phyloP scores from a whole-genome alignment of 768 basidiomycete genomes.

The Calocera cornea region DNA sequence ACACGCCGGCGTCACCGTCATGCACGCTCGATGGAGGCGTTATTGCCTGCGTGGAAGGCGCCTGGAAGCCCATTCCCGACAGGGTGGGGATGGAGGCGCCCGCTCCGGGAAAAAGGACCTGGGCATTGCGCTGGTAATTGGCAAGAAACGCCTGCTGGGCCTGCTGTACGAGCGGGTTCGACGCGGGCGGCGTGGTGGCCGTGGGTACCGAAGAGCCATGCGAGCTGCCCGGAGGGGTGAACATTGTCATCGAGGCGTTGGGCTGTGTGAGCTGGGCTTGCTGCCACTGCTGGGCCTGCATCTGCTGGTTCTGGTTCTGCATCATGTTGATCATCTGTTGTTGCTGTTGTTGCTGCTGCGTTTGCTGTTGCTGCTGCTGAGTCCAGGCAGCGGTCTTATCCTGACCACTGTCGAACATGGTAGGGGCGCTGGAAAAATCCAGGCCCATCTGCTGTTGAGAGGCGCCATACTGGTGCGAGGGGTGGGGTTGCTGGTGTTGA shows the following conservation, averaged over 20 bases:
- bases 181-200: constrained; percentile 1
- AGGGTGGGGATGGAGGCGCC: constrained; percentile 1
- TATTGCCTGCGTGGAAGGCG: neutral
- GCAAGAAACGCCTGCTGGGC: constrained; percentile 5
- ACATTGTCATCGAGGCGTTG: neutral
- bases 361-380: constrained; percentile 10
- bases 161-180: constrained; percentile 4
- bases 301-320: constrained; percentile 13
- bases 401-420: constrained; percentile 6
- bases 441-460: constrained; percentile 5
- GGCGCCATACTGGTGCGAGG: neutral
- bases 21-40: neutral
- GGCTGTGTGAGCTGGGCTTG: constrained; percentile 5
- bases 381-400: constrained; percentile 3
- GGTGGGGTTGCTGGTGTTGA: neutral
- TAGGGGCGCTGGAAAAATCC: constrained; percentile 5
- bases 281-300: constrained; percentile 7
- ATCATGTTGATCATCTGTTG: constrained; percentile 11
- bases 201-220: neutral
- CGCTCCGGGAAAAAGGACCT: neutral
- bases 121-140: constrained; percentile 2
- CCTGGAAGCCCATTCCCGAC: constrained; percentile 1
- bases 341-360: constrained; percentile 14
- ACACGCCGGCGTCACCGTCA: neutral
- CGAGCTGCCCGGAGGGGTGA: constrained; percentile 3